Evolutionary conservation across 2,329 filamentous ascomycete genomes (phyloP).

Genomic region (Ascochyta viciae-villosae): DNA sequence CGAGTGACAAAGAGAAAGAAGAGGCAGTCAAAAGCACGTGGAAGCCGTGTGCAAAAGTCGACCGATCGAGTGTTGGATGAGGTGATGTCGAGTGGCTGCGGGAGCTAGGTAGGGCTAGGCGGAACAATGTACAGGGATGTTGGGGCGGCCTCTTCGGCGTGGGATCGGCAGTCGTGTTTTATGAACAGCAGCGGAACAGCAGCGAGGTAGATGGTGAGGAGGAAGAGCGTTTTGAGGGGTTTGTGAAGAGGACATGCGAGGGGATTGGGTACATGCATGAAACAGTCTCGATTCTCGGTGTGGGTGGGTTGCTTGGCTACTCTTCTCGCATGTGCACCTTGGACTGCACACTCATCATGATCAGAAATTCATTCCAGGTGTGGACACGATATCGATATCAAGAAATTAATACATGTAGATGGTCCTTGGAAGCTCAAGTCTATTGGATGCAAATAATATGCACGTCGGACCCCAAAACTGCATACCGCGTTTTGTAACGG

Average conservation of each 20-base stretch:
- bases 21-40: neutral
- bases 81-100: conserved; percentile 12
- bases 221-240: no score
- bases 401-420: no score
- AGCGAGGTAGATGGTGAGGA: neutral
- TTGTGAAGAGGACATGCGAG: no score
- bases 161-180: neutral
- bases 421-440: neutral
- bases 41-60: neutral
- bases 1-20: no score
- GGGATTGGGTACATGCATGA: no score
- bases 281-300: no score
- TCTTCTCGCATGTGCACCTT: no score
- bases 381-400: no score
- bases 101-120: conserved; percentile 5
- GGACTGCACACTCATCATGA: no score
- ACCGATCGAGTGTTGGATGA: neutral
- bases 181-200: no score
- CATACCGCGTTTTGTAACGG: neutral
- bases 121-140: neutral
- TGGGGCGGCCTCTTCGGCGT: conserved; percentile 1
- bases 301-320: no score
- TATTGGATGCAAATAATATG: neutral
- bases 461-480: neutral
- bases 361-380: no score